Base-by-base conservation (phyloP, 495 filamentous ascomycete species). In the Daldinia bambusicola region DNA sequence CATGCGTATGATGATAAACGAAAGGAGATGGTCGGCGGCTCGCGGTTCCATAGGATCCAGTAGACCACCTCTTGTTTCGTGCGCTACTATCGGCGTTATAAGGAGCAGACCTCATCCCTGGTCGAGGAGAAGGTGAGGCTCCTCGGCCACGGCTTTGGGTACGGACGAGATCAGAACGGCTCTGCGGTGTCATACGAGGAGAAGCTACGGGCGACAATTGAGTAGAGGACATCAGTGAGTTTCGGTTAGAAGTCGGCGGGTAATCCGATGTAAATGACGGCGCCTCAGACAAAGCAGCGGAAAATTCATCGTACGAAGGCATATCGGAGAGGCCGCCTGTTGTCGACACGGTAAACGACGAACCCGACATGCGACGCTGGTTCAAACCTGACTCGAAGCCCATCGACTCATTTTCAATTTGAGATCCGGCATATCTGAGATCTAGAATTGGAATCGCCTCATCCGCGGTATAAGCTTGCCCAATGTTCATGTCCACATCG, bases 51-150 rank as follows among this genome's bases (percentile, higher is more conserved):
- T 84, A 90, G 16, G 86, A 90, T 20, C 88, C 90, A 12, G 89
- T 91, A 22, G 89, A 91, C 90, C 90, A 92, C 66, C 90, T 81
- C 80, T 92, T 91, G 74, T 85, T 89, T 62, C 89, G 82, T 43
- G 82, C 82, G 41, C 80, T 79, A 48, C 75, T 81, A 36, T 89
- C 88, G 61, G 89, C 82, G 20, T 78, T 85, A 73, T 92, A 91
- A 18, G 90, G 89, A 30, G 84, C 87, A 36, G 88, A 83, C 66
- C 90, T 86, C 77, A 89, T 83, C 51, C 82, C 86, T 53, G 86
- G 85, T 59, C 89, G 84, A 63, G 90, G 87, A 32, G 89, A 90
- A 52, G 90, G 88, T 48, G 89, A 91, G 1, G 88, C 86, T 60
- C 86, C 79, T n/a, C 83, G 77, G 6, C 88, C 88, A 36, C 89